These are phyloP conservation scores for Agarophyton chilense DNA, from an alignment of 23 red algal species.

Conservation along the genomic window DNA sequence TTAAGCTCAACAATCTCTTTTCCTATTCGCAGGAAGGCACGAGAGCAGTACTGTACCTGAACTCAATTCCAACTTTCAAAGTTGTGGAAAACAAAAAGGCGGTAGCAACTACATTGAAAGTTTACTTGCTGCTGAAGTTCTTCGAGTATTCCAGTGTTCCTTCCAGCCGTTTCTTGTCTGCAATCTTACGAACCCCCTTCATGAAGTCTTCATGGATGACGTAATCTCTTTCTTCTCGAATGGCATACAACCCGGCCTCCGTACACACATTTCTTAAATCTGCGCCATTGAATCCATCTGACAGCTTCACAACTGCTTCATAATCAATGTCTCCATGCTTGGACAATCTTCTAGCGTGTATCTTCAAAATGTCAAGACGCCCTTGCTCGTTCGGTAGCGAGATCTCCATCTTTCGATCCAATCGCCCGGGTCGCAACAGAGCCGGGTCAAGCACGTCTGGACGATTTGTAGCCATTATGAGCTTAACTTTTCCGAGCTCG, in stretches of 20 bases:
- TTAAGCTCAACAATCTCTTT: too few species aligned
- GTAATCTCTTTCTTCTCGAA: constrained; percentile 95
- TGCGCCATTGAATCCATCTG: constrained; percentile 98
- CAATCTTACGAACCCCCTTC: constrained; percentile 99
- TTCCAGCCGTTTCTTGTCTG: constrained; percentile 96
- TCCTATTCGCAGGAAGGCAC: too few species aligned
- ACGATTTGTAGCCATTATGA: constrained; percentile 99
- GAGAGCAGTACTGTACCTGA: too few species aligned
- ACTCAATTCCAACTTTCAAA: too few species aligned
- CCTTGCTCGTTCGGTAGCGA: constrained; percentile 99
- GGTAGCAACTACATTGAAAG: neutral
- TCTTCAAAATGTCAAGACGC: constrained; percentile 94
- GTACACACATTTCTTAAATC: constrained; percentile 99
- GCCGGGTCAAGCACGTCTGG: constrained; percentile 97
- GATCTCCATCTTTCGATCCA: constrained; percentile 99
- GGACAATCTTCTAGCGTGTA: constrained; percentile 90
- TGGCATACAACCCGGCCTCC: constrained; percentile 96
- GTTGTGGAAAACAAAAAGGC: too few species aligned
- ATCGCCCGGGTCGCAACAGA: constrained; percentile 91
- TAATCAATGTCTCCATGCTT: constrained; percentile 98
- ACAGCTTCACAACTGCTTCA: constrained; percentile 95
- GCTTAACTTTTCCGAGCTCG: constrained; percentile 96
- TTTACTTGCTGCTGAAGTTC: constrained; percentile 74
- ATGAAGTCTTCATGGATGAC: constrained; percentile 99
- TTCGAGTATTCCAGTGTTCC: constrained; percentile 95